Conservation (phyloP, 1,284 basidiomycete genomes). For the Ceratobasidium papillatum region DNA sequence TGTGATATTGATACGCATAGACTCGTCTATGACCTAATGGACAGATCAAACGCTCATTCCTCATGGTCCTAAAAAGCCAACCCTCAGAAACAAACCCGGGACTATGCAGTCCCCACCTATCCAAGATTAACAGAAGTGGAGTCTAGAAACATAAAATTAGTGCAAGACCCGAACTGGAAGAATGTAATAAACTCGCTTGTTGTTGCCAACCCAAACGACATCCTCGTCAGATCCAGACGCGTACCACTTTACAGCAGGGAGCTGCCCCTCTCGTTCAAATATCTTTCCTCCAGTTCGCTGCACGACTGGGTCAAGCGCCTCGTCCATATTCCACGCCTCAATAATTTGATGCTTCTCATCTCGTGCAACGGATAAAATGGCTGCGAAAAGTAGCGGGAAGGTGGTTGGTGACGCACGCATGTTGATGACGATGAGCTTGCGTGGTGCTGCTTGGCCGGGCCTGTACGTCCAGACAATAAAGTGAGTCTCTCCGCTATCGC, state of each 20-base stretch:
- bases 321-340: constrained; percentile 65
- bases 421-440: constrained; percentile 62
- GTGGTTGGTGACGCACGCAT: constrained; percentile 54
- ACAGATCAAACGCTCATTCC: too few species aligned
- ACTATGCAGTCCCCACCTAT: too few species aligned
- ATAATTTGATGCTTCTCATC: constrained; percentile 56
- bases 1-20: too few species aligned
- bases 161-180: background rate
- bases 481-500: constrained; percentile 63
- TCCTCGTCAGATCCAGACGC: constrained; percentile 55
- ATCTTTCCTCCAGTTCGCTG: constrained; percentile 55
- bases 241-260: constrained; percentile 69
- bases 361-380: constrained; percentile 55
- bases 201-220: constrained; percentile 65
- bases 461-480: constrained; percentile 53
- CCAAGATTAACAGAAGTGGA: background rate
- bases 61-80: too few species aligned
- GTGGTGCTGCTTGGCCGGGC: constrained; percentile 46
- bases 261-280: constrained; percentile 57
- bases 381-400: constrained; percentile 56
- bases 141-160: background rate
- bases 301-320: constrained; percentile 53
- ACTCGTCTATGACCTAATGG: too few species aligned
- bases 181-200: constrained; percentile 55
- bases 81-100: too few species aligned